Conservation (phyloP, 2,329 filamentous ascomycete genomes). For the Pseudogymnoascus sp. region DNA sequence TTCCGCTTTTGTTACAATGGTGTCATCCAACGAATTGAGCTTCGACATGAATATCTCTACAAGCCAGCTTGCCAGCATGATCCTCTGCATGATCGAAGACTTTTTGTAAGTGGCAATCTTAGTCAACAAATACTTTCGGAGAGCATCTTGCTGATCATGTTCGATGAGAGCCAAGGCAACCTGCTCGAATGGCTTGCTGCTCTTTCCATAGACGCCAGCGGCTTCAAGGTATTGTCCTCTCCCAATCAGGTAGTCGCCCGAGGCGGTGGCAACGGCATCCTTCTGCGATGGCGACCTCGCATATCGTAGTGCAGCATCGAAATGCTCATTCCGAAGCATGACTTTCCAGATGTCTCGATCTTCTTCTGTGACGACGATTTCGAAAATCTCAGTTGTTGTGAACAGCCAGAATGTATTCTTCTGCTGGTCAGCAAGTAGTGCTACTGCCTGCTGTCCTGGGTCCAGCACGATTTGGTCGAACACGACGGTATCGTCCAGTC, state of each 20-base stretch:
- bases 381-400: slow-evolving; percentile 82
- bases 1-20: slow-evolving; percentile 81
- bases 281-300: slow-evolving; percentile 73
- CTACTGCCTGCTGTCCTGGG: slow-evolving; percentile 69
- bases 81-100: slow-evolving; percentile 78
- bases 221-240: slow-evolving; percentile 80
- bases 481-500: slow-evolving; percentile 74
- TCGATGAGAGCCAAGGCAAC: slow-evolving; percentile 89
- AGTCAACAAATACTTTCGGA: slow-evolving; percentile 80
- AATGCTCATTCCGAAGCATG: slow-evolving; percentile 77
- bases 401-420: slow-evolving; percentile 98
- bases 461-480: slow-evolving; percentile 84
- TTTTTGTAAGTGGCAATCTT: slow-evolving; percentile 79
- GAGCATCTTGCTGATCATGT: slow-evolving; percentile 77
- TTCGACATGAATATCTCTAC: slow-evolving; percentile 97
- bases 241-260: slow-evolving; percentile 76
- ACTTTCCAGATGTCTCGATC: slow-evolving; percentile 92
- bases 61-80: slow-evolving; percentile 93
- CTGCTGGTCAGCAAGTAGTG: slow-evolving; percentile 78
- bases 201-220: slow-evolving; percentile 83
- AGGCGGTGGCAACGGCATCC: slow-evolving; percentile 85
- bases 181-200: slow-evolving; percentile 94
- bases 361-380: slow-evolving; percentile 85
- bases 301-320: slow-evolving; percentile 79
- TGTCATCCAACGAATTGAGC: slow-evolving; percentile 88